Percentiles rank a stretch among this genome's conserved stretches.
Evolutionary conservation across 75 land plant genomes (phyloP).

Genomic region (Sequoiadendron giganteum): DNA sequence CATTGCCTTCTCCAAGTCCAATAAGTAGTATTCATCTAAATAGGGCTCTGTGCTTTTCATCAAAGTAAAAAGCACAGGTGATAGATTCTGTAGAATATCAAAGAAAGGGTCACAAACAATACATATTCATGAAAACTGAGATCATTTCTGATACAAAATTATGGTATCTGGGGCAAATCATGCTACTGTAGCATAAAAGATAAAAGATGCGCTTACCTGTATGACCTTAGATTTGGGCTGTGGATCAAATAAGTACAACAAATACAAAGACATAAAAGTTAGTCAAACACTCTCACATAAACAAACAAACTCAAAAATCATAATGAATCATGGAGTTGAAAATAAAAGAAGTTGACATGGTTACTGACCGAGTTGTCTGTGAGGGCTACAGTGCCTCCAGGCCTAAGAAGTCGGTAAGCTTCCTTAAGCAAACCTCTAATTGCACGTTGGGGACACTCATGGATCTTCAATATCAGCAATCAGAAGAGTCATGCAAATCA

Average conservation of each 20-base stretch:
- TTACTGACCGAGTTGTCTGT: conserved; percentile 75
- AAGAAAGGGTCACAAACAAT: neutral
- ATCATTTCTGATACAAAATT: neutral
- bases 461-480: conserved; percentile 44
- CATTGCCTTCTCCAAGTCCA: conserved; percentile 71
- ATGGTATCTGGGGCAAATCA: neutral
- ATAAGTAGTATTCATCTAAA: conserved; percentile 79
- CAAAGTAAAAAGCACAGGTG: conserved; percentile 73
- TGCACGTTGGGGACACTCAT: conserved; percentile 87
- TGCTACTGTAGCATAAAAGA: neutral
- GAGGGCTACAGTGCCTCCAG: conserved; percentile 84
- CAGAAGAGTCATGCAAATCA: neutral
- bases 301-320: neutral
- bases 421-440: conserved; percentile 58
- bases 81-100: conserved; percentile 36
- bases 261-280: neutral
- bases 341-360: neutral
- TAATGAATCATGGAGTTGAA: neutral
- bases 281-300: neutral
- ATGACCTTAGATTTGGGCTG: conserved; percentile 85
- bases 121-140: neutral
- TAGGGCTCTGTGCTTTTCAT: conserved; percentile 91
- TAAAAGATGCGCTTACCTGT: conserved; percentile 47
- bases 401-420: conserved; percentile 69
- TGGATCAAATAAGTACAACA: conserved; percentile 5